Base-by-base conservation (phyloP, 1,284 basidiomycete species). In the Pseudozyma sp. region DNA sequence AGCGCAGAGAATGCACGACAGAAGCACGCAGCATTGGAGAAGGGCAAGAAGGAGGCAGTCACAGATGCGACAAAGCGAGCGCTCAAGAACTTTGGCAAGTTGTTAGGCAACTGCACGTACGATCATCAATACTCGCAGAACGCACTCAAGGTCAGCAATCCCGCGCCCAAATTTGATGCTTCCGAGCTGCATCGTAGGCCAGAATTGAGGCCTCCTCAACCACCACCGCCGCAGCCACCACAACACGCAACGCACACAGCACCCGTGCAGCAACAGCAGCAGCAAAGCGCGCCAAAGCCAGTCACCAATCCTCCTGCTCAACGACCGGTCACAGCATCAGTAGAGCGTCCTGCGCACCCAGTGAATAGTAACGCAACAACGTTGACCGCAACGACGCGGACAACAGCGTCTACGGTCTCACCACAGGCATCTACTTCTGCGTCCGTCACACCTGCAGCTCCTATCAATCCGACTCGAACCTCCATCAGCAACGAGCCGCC, bases 41-140 rank as follows among this genome's bases (percentile, higher is more conserved):
- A 99, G 90, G 96, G 95, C 62, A 96, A 97, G 88, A 99, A 99
- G 83, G 96, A 98, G 84, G 95, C 97, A 0, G 92, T 97, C 0
- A 99, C 96, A 0, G 96, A 99, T 79, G 95, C 89, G 0, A 87
- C 96, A 50, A 99, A 99, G 86, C 91, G 96, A 39, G 90, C 94
- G 0, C 87, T 99, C 19, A 89, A 94, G 52, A 93, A 91, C 75
- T 99, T 99, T 85, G 96, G 97, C 52, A 96, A 95, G 83, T 87
- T 98, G 1, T 88, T 98, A 11, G 96, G 9, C 19, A 97, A 97
- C 82, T 99, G 96, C 85, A 86, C 97, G 25, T 98, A 98, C 82
- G 96, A 98, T 86, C 95, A 95, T 86, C 86, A 90, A 14, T 97
- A 94, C 84, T 89, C 92, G 0, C 89, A 91, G 63, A 92, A 95